Base-by-base conservation (phyloP, 2,329 filamentous ascomycete species). In the Capronia epimyces region DNA sequence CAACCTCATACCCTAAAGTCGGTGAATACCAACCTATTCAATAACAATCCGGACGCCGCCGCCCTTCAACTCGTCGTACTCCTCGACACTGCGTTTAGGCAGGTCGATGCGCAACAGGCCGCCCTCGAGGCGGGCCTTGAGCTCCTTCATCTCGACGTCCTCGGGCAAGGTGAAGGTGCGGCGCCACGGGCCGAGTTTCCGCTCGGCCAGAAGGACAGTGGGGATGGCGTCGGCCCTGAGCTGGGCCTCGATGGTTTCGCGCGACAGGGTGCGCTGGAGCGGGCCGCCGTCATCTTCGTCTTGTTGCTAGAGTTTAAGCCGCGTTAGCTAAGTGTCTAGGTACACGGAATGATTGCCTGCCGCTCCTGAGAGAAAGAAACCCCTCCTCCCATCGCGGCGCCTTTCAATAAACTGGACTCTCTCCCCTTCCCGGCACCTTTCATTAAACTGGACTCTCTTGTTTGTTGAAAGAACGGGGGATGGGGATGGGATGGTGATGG, bases 141-240 rank as follows among this genome's bases (percentile, higher is more conserved):
- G 45, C 29, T 56, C 53, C 40, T 54, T 46, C 49, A 58, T 58
- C 48, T 58, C 56, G 18, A 58, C 53, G 29, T 58, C 56, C 8
- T 56, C 50, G 45, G 56, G 56, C 21, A 58, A 29, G 7, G 53
- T 56, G 45, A 58, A 58, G 1, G 53, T 58, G 45, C 56, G 56
- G 39, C 56, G 48, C 53, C 53, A 58, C 8, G 56, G 34, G 1
- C 56, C 56, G 31, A 58, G 39, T 18, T 47, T 53, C 7, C 56
- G 50, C 49, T 58, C 56, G n/a, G 50, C 45, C 20, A 58, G 32
- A 18, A 58, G 53, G 41, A 58, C 34, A 3, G 55, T 52, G 3
- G 55, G 55, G 22, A 41, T 49, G n/a, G 34, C 15, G 43, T 57
- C 55, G 49, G 49, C 22, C 20, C 46, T 29, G 3, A 50, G 31